Base-by-base conservation (phyloP, 2,329 filamentous ascomycete genomes). In the Sporothrix phasma region DNA sequence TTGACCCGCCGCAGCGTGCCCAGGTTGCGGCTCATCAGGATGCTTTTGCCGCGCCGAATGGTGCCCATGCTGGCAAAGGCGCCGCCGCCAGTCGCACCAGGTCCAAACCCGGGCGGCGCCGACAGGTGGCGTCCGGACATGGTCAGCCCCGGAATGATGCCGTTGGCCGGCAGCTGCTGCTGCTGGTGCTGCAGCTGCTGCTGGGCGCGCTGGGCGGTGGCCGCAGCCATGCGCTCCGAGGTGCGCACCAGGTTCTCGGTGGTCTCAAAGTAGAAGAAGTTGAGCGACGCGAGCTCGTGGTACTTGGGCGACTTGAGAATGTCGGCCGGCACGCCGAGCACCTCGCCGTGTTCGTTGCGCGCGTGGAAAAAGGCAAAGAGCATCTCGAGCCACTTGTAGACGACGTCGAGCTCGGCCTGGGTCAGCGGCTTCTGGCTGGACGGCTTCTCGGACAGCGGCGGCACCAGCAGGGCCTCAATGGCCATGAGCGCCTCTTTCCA, bases 401-500 rank as follows among this genome's bases (percentile, higher is more conserved):
- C 92, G 63, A 97, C 87, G 71, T 99, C 94, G 34, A 96, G 82
- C 76, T 99, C 94, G 73, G 92, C 88, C 71, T 92, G 88, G 0
- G 84, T 89, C 24, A 99, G 82, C 3, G 90, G 88, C 68, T 86
- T 88, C 73, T 99, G 93, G 66, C 84, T 83, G 1, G 92, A 96
- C 4, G 88, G 90, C 73, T 99, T 99, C 74, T 99, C 94, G 6
- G 92, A 97, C 10, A 99, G 79, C 7, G 94, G 94, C 19, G 94
- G 94, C 3, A 99, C 93, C 45, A 99, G 82, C 19, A 99, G 81
- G 43, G 84, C 84, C 76, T 99, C 94, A 68, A 97, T 89, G 0
- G 93, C 95, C 70, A 92, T 87, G 17, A 99, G 81, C 0, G 96
- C 92, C 74, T 99, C 94, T 76, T 99, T 99, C 94, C 94, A 99